These are phyloP conservation scores for Tylopilus balloui DNA, from an alignment of 768 basidiomycete species.

Conservation along the genomic window DNA sequence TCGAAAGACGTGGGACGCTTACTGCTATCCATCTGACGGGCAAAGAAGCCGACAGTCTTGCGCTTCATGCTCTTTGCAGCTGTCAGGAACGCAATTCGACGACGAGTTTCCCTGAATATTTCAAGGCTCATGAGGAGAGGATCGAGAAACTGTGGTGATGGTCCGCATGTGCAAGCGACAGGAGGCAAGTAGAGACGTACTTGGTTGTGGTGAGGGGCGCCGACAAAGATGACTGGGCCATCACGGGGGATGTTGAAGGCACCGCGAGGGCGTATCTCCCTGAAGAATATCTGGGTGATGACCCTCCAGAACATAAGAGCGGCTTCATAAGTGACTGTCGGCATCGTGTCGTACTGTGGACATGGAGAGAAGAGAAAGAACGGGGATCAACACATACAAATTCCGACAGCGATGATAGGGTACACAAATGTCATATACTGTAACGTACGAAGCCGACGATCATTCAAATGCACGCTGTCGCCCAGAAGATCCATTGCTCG, in stretches of 20 bases:
- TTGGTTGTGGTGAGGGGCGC: conserved; percentile 90
- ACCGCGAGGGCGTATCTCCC: conserved; percentile 90
- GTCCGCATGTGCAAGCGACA: conserved; percentile 13
- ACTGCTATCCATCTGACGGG: conserved; percentile 86
- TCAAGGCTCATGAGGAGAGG: conserved; percentile 81
- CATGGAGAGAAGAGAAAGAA: conserved; percentile 6
- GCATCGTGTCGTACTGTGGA: conserved; percentile 18
- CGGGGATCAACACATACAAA: conserved; percentile 29
- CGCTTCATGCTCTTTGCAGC: conserved; percentile 88
- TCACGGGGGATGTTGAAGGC: conserved; percentile 90
- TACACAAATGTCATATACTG: conserved; percentile 33
- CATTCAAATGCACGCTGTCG: conserved; percentile 20
- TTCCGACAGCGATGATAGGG: conserved; percentile 14
- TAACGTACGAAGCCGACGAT: too few species aligned
- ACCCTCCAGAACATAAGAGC: conserved; percentile 81
- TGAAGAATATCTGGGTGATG: conserved; percentile 91
- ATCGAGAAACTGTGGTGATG: conserved; percentile 73
- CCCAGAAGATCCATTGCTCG: conserved; percentile 40
- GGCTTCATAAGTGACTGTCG: conserved; percentile 53
- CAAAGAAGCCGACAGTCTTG: conserved; percentile 74
- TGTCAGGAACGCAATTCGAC: conserved; percentile 81
- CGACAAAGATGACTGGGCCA: conserved; percentile 91
- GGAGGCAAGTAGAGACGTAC: conserved; percentile 35
- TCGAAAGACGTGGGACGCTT: conserved; percentile 22
- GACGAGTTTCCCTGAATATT: conserved; percentile 76